Percentiles rank a stretch among this genome's conserved stretches.
Evolutionary conservation across 108 stramenopile genomes (phyloP).

Genomic region (Stephanodiscus minutulus): DNA sequence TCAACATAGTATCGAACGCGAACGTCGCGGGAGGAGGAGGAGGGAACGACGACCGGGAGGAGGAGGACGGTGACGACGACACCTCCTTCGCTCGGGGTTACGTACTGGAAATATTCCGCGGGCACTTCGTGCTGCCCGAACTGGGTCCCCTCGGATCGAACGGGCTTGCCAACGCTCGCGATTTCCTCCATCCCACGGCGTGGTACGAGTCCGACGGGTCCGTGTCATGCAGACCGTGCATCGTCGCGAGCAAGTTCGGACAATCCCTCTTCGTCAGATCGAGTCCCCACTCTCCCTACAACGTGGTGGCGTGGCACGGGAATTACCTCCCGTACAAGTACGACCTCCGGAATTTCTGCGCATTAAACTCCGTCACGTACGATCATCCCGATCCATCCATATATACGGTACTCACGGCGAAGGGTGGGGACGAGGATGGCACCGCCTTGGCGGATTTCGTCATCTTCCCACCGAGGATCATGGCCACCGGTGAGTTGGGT

Average conservation of each 20-base stretch:
- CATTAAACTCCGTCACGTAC: slow-evolving; percentile 87
- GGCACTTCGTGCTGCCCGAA: slow-evolving; percentile 90
- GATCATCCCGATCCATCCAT: slow-evolving; percentile 95
- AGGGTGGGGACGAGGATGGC: slow-evolving; percentile 73
- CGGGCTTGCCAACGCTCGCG: slow-evolving; percentile 93
- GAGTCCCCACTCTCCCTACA: slow-evolving; percentile 82
- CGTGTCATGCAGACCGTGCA: slow-evolving; percentile 29
- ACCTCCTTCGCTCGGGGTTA: slow-evolving; percentile 75
- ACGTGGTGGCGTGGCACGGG: slow-evolving; percentile 96
- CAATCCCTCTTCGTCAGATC: slow-evolving; percentile 59
- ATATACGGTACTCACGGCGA: slow-evolving; percentile 89
- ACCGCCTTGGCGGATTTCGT: slow-evolving; percentile 92
- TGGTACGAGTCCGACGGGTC: slow-evolving; percentile 49
- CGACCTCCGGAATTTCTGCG: slow-evolving; percentile 81
- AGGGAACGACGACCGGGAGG: neutral
- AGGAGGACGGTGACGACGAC: slow-evolving; percentile 19
- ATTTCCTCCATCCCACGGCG: slow-evolving; percentile 86
- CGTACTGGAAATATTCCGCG: slow-evolving; percentile 85
- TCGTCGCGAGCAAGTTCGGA: slow-evolving; percentile 74
- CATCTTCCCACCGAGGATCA: slow-evolving; percentile 91
- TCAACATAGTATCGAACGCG: slow-evolving; percentile 42
- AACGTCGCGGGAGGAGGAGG: neutral
- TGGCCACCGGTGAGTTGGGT: slow-evolving; percentile 65
- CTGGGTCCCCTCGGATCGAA: slow-evolving; percentile 94
- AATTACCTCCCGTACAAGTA: slow-evolving; percentile 94